These are phyloP conservation scores for Neoboletus brunneissimus DNA, from an alignment of 768 basidiomycete species.

Conservation along the genomic window DNA sequence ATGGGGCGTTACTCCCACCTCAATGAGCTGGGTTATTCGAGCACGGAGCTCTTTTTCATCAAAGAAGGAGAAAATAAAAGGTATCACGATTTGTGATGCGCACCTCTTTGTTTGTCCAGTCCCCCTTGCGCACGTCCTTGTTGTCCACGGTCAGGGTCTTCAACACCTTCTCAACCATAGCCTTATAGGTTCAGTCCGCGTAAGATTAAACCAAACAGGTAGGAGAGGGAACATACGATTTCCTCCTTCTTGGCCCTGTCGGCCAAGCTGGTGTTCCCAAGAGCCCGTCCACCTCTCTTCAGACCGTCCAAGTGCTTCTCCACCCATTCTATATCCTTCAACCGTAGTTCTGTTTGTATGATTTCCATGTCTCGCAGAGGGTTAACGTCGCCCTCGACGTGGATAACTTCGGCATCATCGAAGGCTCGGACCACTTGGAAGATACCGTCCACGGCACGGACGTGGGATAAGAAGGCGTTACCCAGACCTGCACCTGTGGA, in stretches of 20 bases:
- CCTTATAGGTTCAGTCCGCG: constrained; percentile 42
- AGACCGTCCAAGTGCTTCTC: constrained; percentile 82
- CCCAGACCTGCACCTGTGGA: constrained; percentile 98
- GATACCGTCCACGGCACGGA: constrained; percentile 97
- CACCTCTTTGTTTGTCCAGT: constrained; percentile 98
- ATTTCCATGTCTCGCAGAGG: constrained; percentile 97
- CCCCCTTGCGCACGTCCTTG: constrained; percentile 89
- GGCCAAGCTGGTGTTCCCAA: constrained; percentile 76
- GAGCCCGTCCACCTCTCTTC: constrained; percentile 68
- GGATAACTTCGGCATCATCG: constrained; percentile 98
- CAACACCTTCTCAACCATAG: constrained; percentile 80
- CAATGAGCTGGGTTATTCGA: constrained; percentile 95
- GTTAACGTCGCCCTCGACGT: constrained; percentile 97
- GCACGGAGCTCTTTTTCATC: constrained; percentile 80
- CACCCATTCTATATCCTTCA: constrained; percentile 99
- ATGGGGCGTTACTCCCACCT: constrained; percentile 91
- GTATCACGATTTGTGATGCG: constrained; percentile 23
- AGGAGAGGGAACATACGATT: constrained; percentile 52
- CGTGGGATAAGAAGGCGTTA: constrained; percentile 96
- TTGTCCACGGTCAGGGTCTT: constrained; percentile 74
- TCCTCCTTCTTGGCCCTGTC: constrained; percentile 98
- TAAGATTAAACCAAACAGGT: not conserved
- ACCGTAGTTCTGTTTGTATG: constrained; percentile 87
- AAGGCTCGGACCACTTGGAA: constrained; percentile 98
- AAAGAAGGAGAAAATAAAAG: constrained; percentile 16